Percentiles rank a stretch among this genome's conserved stretches.
Evolutionary conservation across 2,329 filamentous ascomycete genomes (phyloP).

Genomic region (Aureobasidium sp.): DNA sequence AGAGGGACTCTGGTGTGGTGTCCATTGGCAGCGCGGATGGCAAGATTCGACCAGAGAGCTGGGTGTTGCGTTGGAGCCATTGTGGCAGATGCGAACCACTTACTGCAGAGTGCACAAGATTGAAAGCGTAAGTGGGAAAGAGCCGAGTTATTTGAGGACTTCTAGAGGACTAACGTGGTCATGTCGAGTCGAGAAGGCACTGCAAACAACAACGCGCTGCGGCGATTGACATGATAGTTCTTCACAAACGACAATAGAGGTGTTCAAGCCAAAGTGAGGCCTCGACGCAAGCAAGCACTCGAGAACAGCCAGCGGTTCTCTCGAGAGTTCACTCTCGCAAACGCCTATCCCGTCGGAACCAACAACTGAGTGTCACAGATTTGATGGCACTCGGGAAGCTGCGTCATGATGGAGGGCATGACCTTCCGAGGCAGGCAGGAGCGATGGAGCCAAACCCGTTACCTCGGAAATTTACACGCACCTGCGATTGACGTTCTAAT

Average conservation of each 20-base stretch:
- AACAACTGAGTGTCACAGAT: neutral
- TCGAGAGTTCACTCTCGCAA: neutral
- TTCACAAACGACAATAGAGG: neutral
- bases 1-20: neutral
- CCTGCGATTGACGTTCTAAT: neutral
- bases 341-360: neutral
- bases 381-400: conserved; percentile 3
- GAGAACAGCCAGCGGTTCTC: neutral
- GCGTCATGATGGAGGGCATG: neutral
- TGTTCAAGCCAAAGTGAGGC: neutral
- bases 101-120: neutral
- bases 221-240: neutral
- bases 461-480: neutral
- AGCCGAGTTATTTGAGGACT: neutral
- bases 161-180: neutral
- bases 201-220: conserved; percentile 3
- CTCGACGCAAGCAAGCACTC: neutral
- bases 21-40: neutral
- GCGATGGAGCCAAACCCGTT: neutral
- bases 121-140: neutral
- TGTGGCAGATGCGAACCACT: neutral
- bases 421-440: neutral
- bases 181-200: conserved; percentile 6
- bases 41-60: neutral
- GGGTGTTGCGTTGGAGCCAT: neutral